These are phyloP conservation scores for Populus hybrid DNA, from an alignment of 441 rosid species.

Conservation along the genomic window DNA sequence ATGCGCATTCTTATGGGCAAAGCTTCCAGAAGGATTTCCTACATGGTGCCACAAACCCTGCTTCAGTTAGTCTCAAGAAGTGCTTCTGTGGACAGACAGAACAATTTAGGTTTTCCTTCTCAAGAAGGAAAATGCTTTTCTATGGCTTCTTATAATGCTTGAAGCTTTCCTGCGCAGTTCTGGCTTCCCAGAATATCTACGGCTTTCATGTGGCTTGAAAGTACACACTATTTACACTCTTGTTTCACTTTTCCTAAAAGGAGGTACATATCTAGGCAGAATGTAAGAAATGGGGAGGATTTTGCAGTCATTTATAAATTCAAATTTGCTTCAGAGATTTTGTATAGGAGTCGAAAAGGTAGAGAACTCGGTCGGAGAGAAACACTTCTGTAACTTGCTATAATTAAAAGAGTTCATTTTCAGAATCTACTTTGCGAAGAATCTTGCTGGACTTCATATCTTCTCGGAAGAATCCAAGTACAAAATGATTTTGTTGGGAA, in stretches of 20 bases:
- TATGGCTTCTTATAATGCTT: not conserved
- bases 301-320: not conserved
- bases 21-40: not conserved
- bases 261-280: not conserved
- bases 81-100: not conserved
- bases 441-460: not conserved
- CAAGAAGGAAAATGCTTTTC: not conserved
- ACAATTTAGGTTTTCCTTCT: not conserved
- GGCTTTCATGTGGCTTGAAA: not conserved
- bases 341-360: not conserved
- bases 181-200: not conserved
- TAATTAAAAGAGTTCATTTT: not conserved
- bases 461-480: not conserved
- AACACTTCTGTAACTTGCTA: not conserved
- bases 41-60: not conserved
- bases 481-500: not conserved
- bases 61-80: not conserved
- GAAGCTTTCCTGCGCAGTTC: not conserved
- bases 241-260: not conserved
- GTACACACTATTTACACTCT: too few species aligned
- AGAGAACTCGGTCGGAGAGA: not conserved
- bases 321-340: conserved; percentile 1
- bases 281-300: not conserved
- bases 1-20: not conserved
- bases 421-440: not conserved